Percentiles rank a stretch among this genome's conserved stretches.
These are phyloP conservation scores for Clavispora asparagi DNA, from an alignment of 805 yeast species.

Conservation along the genomic window DNA sequence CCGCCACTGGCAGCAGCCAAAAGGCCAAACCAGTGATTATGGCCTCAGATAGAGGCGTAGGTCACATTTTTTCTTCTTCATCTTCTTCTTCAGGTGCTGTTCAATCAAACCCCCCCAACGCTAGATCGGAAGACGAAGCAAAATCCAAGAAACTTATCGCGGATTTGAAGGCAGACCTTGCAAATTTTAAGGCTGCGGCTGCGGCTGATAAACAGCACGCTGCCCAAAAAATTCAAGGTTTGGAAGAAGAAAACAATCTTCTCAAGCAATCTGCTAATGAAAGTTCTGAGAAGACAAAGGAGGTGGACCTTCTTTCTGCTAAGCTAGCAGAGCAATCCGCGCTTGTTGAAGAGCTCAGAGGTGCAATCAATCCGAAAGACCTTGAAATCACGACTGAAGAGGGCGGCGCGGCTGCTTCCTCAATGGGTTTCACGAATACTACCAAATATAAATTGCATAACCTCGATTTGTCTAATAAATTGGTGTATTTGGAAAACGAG, in stretches of 20 bases:
- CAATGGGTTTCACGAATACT: constrained; percentile 24
- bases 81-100: not conserved
- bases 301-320: constrained; percentile 4
- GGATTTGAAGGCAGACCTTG: constrained; percentile 30
- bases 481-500: constrained; percentile 43
- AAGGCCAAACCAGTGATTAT: not conserved
- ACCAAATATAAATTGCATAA: constrained; percentile 39
- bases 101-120: not conserved
- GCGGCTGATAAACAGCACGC: constrained; percentile 54
- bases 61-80: no score
- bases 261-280: constrained; percentile 1
- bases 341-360: constrained; percentile 29
- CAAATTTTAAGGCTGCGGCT: constrained; percentile 25
- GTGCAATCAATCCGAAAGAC: constrained; percentile 21
- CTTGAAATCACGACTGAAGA: constrained; percentile 16
- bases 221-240: constrained; percentile 43
- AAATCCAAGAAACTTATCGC: constrained; percentile 27
- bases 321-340: constrained; percentile 22
- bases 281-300: constrained; percentile 12
- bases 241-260: constrained; percentile 36
- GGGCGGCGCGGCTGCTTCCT: constrained; percentile 8
- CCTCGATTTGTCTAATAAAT: constrained; percentile 39
- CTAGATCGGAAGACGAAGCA: constrained; percentile 8
- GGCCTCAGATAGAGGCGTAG: not conserved
- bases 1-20: not conserved